Percentiles rank a stretch among this genome's conserved stretches.
These are phyloP conservation scores for Termitomyces sp. DNA, from an alignment of 768 basidiomycete genomes.

Conservation along the genomic window DNA sequence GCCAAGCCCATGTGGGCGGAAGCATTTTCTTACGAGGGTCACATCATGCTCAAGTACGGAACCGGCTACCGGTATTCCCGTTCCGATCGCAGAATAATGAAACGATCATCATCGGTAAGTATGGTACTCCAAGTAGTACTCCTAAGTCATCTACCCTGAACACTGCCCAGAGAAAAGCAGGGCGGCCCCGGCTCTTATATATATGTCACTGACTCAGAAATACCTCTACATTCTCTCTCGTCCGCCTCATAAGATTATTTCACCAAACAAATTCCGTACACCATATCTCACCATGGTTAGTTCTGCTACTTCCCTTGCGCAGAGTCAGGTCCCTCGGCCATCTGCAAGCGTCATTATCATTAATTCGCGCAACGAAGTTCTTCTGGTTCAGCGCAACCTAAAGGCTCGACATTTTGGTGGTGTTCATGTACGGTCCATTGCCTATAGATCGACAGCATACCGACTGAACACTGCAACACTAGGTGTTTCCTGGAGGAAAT, in stretches of 20 bases:
- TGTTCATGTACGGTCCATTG: conserved; percentile 46
- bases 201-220: conserved; percentile 2
- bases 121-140: neutral
- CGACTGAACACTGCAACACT: neutral
- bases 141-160: neutral
- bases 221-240: neutral
- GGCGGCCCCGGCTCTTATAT: neutral
- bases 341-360: conserved; percentile 67
- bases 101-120: neutral
- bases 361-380: conserved; percentile 60
- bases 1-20: no score
- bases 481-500: conserved; percentile 81
- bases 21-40: no score
- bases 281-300: conserved; percentile 7
- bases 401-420: conserved; percentile 60
- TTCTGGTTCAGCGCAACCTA: conserved; percentile 68
- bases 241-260: neutral
- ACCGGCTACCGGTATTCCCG: neutral
- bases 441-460: neutral
- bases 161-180: neutral
- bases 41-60: no score
- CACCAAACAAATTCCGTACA: neutral
- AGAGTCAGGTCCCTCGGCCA: conserved; percentile 36
- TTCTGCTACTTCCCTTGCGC: neutral
- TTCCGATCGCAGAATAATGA: neutral